Percentiles rank a stretch among this genome's conserved stretches.
Conservation (phyloP, 2,329 filamentous ascomycete species). For the Xylaria digitata region DNA sequence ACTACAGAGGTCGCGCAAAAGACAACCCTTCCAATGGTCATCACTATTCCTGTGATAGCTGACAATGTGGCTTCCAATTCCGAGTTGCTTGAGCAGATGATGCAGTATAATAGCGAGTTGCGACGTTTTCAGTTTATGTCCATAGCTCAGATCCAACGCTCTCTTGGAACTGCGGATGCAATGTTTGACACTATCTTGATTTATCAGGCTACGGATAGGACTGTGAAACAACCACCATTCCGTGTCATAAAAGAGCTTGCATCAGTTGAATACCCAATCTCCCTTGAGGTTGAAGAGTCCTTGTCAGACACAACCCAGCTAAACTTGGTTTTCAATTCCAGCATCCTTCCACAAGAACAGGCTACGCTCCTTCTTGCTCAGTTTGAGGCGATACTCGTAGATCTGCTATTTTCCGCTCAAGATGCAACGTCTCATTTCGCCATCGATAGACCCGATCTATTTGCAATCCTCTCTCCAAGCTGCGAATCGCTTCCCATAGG, state of each 20-base stretch:
- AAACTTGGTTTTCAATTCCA: slow-evolving; percentile 72
- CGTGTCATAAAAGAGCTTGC: slow-evolving; percentile 72
- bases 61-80: slow-evolving; percentile 64
- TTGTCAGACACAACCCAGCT: slow-evolving; percentile 63
- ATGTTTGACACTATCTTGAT: slow-evolving; percentile 89
- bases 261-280: slow-evolving; percentile 80
- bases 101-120: slow-evolving; percentile 71
- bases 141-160: slow-evolving; percentile 77
- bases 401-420: slow-evolving; percentile 65
- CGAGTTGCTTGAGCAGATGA: slow-evolving; percentile 70
- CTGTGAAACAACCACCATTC: slow-evolving; percentile 61
- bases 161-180: slow-evolving; percentile 71
- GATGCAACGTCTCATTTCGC: slow-evolving; percentile 55
- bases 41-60: slow-evolving; percentile 80
- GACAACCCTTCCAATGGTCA: slow-evolving; percentile 81
- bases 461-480: slow-evolving; percentile 74
- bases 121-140: slow-evolving; percentile 78
- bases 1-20: slow-evolving; percentile 68
- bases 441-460: slow-evolving; percentile 53
- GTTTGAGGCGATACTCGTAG: slow-evolving; percentile 73
- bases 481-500: slow-evolving; percentile 67
- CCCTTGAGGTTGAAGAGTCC: slow-evolving; percentile 78
- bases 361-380: slow-evolving; percentile 75
- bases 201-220: slow-evolving; percentile 72
- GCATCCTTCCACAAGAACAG: slow-evolving; percentile 75